Evolutionary conservation across 176 grass and related monocot genomes (phyloP).

Genomic region (Raddia distichophylla): DNA sequence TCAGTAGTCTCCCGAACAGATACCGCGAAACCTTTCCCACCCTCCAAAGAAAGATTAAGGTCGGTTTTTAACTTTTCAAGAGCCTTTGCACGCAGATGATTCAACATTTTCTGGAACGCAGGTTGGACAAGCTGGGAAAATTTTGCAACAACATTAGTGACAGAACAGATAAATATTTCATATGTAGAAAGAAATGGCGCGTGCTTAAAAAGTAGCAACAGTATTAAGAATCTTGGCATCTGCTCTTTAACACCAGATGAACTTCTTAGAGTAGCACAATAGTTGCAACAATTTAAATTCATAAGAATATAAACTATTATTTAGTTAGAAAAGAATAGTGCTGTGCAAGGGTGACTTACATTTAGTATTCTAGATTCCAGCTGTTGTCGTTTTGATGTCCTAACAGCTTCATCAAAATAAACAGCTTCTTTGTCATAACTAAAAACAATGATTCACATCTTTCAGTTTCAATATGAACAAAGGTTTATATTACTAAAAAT

Average conservation of each 20-base stretch:
- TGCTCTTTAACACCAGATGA: constrained; percentile 5
- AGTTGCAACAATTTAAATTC: not conserved
- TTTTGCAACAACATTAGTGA: constrained; percentile 24
- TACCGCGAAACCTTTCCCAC: constrained; percentile 60
- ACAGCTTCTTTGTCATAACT: constrained; percentile 94
- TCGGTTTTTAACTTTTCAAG: constrained; percentile 86
- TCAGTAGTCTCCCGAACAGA: constrained; percentile 63
- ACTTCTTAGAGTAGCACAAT: not conserved
- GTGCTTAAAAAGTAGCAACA: not conserved
- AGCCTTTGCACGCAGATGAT: constrained; percentile 64
- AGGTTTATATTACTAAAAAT: constrained; percentile 10
- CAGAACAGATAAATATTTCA: constrained; percentile 1
- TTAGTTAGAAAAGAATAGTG: not conserved
- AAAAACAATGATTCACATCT: constrained; percentile 33
- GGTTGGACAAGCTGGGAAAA: constrained; percentile 75
- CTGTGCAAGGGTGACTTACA: constrained; percentile 51
- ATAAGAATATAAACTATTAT: not conserved
- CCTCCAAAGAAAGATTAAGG: constrained; percentile 63
- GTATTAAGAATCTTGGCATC: constrained; percentile 6
- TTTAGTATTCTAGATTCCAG: constrained; percentile 79
- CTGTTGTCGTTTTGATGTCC: constrained; percentile 76
- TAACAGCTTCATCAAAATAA: constrained; percentile 96
- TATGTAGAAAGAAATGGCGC: constrained; percentile 11
- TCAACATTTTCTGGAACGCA: constrained; percentile 78
- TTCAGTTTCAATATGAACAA: constrained; percentile 19